phyloP scores from a whole-genome alignment of 768 basidiomycete genomes.

The Cystofilobasidium capitatum region DNA sequence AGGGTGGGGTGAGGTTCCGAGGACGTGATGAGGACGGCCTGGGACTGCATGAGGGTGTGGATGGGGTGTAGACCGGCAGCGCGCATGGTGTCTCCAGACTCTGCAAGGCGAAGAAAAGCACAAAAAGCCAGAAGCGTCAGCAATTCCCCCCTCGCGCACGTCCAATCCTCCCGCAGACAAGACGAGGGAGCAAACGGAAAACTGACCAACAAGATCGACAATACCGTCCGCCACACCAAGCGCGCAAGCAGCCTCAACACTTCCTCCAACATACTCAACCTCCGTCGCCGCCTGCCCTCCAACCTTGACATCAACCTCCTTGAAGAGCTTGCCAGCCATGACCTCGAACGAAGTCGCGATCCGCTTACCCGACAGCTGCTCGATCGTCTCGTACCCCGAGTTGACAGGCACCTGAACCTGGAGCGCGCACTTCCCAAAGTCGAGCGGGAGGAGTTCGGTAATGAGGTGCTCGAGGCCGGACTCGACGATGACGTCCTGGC shows the following conservation, averaged over 20 bases:
- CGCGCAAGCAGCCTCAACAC: conserved; percentile 95
- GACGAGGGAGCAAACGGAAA: not conserved
- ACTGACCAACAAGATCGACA: conserved; percentile 87
- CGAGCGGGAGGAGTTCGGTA: conserved; percentile 68
- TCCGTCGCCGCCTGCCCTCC: conserved; percentile 52
- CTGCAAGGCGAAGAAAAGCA: conserved; percentile 43
- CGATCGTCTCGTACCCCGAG: conserved; percentile 56
- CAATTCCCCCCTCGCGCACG: not conserved
- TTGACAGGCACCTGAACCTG: conserved; percentile 66
- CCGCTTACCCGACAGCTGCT: conserved; percentile 78
- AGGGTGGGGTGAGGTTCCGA: conserved; percentile 36
- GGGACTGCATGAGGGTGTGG: conserved; percentile 70
- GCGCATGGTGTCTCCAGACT: conserved; percentile 99
- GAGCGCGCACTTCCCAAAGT: conserved; percentile 82
- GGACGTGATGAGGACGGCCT: conserved; percentile 86
- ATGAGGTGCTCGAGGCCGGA: conserved; percentile 68
- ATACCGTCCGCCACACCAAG: conserved; percentile 95
- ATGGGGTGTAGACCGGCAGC: conserved; percentile 92
- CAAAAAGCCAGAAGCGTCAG: not conserved
- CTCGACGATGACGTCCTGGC: conserved; percentile 94
- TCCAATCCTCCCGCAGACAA: not conserved
- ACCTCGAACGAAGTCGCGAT: conserved; percentile 92
- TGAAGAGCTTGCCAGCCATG: conserved; percentile 70
- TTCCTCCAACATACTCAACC: conserved; percentile 93
- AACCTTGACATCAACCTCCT: conserved; percentile 41